Base-by-base conservation (phyloP, 2,329 filamentous ascomycete species). In the Xylariaceae sp. region DNA sequence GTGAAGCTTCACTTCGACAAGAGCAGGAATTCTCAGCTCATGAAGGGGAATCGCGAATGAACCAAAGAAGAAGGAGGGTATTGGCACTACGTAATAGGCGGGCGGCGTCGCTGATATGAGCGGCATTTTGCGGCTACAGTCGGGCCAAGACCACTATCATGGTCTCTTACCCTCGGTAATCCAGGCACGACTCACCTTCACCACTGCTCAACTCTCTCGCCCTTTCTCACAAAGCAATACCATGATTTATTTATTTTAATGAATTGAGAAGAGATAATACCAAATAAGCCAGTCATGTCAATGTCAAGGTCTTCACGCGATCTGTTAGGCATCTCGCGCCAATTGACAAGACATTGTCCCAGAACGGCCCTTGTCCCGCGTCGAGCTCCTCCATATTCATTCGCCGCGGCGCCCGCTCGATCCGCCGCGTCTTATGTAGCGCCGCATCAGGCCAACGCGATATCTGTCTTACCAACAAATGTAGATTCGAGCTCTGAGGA, bases 401-500 rank as follows among this genome's bases (percentile, higher is more conserved):
- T 53, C 59, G 57, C 55, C 59, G 57, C 53, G 47, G 62, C 63
- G 10, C 61, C 67, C 50, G 57, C 65, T 18, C 67, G 69, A 70
- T 69, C 77, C 57, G 80, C 89, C 66, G 88, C 92, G 60, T 91
- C 84, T 49, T 92, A 96, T 74, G 90, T 88, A 7, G 84, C 91
- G 62, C 84, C 87, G 1, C 86, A 92, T 73, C 91, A 96, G 77
- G 90, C 91, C 42, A 84, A 84, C 63, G 88, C 91, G 57, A 87
- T 97, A 63, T 96, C 92, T 5, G 81, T 90, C 49, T 79, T 97
- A 39, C 88, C 86, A 62, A 90, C 85, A 44, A 78, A 81, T 50
- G 83, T 97, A 66, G 93, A 97, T 73, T 82, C 87, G 2, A 84
- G 84, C 3, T 92, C 90, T 4, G 78, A 86, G 35, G 88, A 90